These are phyloP conservation scores for Pulveroboletus sp. DNA, from an alignment of 768 basidiomycete genomes.

Conservation along the genomic window DNA sequence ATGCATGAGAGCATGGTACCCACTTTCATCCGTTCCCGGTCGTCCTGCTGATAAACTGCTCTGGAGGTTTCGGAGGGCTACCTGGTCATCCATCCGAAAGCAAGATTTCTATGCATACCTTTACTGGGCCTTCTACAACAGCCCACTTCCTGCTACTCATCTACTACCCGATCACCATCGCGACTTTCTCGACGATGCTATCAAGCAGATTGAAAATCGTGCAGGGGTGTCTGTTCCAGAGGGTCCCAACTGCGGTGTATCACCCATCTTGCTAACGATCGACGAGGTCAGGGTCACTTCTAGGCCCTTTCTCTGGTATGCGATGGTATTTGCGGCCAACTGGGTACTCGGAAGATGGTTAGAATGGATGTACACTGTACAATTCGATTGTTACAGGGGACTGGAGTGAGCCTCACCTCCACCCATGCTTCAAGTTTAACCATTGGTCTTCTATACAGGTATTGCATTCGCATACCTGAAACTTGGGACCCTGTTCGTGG, in stretches of 20 bases:
- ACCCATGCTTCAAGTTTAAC: background rate
- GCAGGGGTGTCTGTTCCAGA: conserved; percentile 63
- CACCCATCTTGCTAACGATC: conserved; percentile 68
- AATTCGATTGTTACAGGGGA: conserved; percentile 50
- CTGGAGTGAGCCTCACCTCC: conserved; percentile 56
- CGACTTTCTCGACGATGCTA: conserved; percentile 53
- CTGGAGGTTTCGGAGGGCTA: conserved; percentile 65
- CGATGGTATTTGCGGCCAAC: conserved; percentile 48
- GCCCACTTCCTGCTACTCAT: conserved; percentile 52
- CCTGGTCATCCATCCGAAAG: conserved; percentile 68
- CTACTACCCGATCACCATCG: conserved; percentile 45
- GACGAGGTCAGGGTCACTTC: conserved; percentile 70
- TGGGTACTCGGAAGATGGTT: conserved; percentile 45
- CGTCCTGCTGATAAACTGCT: background rate
- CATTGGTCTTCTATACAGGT: conserved; percentile 40
- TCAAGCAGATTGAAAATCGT: conserved; percentile 68
- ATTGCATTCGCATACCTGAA: conserved; percentile 68
- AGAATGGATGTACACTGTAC: conserved; percentile 39
- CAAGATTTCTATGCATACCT: conserved; percentile 72
- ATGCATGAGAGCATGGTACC: conserved; percentile 55
- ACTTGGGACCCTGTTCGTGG: conserved; percentile 59
- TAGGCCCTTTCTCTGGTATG: conserved; percentile 70
- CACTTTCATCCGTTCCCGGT: background rate
- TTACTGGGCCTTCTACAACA: conserved; percentile 81
- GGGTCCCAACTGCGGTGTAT: conserved; percentile 50